Conservation (phyloP, 139 green algal genomes). For the Chlamydomonas sp. region DNA sequence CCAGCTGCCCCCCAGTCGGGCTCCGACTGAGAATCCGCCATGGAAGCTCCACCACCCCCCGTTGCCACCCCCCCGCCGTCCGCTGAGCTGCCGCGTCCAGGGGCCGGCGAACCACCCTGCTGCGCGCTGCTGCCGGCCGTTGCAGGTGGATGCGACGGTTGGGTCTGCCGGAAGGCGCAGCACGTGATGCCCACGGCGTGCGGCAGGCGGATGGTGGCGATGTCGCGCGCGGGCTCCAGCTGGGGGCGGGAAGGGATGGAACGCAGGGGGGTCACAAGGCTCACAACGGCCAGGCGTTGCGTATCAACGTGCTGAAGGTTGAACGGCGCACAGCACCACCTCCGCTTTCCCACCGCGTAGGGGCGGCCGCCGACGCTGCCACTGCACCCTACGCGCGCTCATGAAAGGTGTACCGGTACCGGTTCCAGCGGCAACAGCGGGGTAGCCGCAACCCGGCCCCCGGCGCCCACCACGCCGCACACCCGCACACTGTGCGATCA, state of each 20-base stretch:
- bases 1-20: no score
- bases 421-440: no score
- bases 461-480: no score
- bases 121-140: not conserved
- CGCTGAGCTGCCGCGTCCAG: no score
- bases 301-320: not conserved
- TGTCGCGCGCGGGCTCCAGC: constrained; percentile 63
- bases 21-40: no score
- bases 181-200: constrained; percentile 33
- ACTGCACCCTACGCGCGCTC: not conserved
- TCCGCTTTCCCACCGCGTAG: not conserved
- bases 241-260: not conserved
- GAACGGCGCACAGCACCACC: not conserved
- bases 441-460: no score
- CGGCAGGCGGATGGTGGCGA: constrained; percentile 68
- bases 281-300: not conserved
- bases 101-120: no score
- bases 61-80: no score
- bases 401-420: not conserved
- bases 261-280: not conserved
- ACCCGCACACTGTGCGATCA: not conserved
- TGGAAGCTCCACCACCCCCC: no score
- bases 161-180: constrained; percentile 42
- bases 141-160: not conserved
- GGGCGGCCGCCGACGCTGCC: not conserved